A percentile compares a stretch with the other conserved stretches of the same genome.
Conservation (phyloP, 2,329 filamentous ascomycete species). For the Exophiala alcalophila region DNA sequence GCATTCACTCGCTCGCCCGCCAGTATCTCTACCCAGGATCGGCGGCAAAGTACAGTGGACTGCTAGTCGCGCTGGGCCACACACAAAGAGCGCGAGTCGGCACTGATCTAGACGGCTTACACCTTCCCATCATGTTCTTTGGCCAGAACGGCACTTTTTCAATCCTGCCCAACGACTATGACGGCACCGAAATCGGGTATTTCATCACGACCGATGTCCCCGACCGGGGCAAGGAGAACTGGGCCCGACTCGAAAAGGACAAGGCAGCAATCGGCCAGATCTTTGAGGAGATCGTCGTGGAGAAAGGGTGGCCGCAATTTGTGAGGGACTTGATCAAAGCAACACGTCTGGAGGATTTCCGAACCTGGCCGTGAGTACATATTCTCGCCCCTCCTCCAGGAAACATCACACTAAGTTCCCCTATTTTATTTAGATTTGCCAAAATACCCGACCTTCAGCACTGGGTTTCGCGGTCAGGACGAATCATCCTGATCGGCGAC, state of each 20-base stretch:
- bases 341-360: neutral
- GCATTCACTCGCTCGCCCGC: constrained; percentile 21
- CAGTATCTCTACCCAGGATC: constrained; percentile 5
- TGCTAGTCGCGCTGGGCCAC: constrained; percentile 3
- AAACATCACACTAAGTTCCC: neutral
- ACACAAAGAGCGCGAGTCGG: neutral
- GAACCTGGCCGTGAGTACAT: constrained; percentile 11
- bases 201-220: constrained; percentile 5
- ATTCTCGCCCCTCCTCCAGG: no score
- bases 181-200: constrained; percentile 6
- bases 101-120: neutral
- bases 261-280: neutral
- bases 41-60: neutral
- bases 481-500: constrained; percentile 16
- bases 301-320: constrained; percentile 1
- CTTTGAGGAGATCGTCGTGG: constrained; percentile 1
- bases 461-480: neutral
- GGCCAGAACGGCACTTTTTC: constrained; percentile 8
- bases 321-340: neutral
- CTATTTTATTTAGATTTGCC: constrained; percentile 6
- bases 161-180: constrained; percentile 4
- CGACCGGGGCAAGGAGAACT: constrained; percentile 4
- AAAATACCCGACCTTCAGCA: constrained; percentile 2
- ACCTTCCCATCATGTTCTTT: constrained; percentile 1
- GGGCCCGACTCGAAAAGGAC: constrained; percentile 4